phyloP scores from a whole-genome alignment of 345 rosid species.

The Limnanthes douglasii region DNA sequence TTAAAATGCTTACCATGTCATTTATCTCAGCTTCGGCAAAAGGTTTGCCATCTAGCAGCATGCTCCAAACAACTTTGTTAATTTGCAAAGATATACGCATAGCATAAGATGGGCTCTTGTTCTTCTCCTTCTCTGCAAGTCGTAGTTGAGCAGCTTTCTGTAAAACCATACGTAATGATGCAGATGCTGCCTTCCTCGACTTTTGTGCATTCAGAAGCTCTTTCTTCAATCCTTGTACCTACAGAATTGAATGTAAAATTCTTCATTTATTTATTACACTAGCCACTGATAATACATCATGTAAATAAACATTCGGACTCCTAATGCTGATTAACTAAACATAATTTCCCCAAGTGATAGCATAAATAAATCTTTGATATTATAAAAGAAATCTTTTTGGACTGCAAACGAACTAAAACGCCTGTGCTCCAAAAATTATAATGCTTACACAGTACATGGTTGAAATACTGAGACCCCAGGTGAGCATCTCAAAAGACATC shows the following conservation, averaged over 20 bases:
- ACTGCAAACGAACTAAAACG: not conserved
- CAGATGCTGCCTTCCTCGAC: constrained; percentile 61
- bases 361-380: too few relatives aligned
- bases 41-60: constrained; percentile 93
- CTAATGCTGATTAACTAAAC: too few relatives aligned
- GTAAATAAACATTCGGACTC: not conserved
- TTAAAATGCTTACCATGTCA: constrained; percentile 72
- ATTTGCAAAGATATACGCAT: constrained; percentile 92
- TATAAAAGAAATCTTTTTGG: too few relatives aligned
- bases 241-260: constrained; percentile 5
- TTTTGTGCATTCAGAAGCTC: constrained; percentile 47
- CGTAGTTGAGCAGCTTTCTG: constrained; percentile 85
- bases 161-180: constrained; percentile 45
- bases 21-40: constrained; percentile 98
- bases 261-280: too few relatives aligned
- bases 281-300: not conserved
- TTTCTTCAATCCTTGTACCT: constrained; percentile 69
- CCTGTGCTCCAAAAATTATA: not conserved
- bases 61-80: constrained; percentile 82
- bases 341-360: too few relatives aligned
- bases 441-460: not conserved
- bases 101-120: constrained; percentile 92
- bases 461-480: not conserved
- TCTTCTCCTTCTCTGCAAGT: constrained; percentile 87
- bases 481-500: not conserved